Evolutionary conservation across 176 grass and related monocot genomes (phyloP).

Genomic region (Aechmea fasciata): DNA sequence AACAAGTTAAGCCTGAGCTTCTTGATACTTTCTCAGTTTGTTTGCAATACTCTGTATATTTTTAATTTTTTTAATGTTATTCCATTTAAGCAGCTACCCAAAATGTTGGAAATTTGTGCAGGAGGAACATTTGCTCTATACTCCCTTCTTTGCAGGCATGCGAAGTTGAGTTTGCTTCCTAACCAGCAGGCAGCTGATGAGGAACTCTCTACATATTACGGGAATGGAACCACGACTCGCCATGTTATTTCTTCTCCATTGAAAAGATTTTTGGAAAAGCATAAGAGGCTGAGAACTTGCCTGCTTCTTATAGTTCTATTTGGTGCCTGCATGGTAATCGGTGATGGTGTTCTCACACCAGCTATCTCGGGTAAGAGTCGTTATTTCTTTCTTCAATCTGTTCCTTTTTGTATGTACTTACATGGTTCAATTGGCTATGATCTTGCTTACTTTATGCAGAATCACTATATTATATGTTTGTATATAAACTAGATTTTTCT

Average conservation of each 20-base stretch:
- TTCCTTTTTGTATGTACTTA: background rate
- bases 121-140: constrained; percentile 96
- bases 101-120: constrained; percentile 28
- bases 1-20: background rate
- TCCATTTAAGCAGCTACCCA: constrained; percentile 8
- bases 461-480: constrained; percentile 10
- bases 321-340: constrained; percentile 90
- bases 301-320: constrained; percentile 82
- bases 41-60: background rate
- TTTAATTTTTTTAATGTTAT: background rate
- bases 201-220: constrained; percentile 84
- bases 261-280: constrained; percentile 85
- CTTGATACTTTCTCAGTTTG: background rate
- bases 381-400: background rate
- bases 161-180: constrained; percentile 81
- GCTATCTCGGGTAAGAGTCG: constrained; percentile 74
- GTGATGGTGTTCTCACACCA: constrained; percentile 90
- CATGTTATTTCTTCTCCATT: constrained; percentile 49
- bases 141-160: constrained; percentile 92
- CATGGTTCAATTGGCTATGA: background rate
- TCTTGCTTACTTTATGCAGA: background rate
- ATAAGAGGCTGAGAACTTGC: constrained; percentile 52
- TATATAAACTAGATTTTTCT: constrained; percentile 21
- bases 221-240: constrained; percentile 26
- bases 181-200: constrained; percentile 98